Percentiles rank a stretch among this genome's conserved stretches.
These are phyloP conservation scores for Parathielavia hyrcaniae DNA, from an alignment of 495 filamentous ascomycete species.

Conservation along the genomic window DNA sequence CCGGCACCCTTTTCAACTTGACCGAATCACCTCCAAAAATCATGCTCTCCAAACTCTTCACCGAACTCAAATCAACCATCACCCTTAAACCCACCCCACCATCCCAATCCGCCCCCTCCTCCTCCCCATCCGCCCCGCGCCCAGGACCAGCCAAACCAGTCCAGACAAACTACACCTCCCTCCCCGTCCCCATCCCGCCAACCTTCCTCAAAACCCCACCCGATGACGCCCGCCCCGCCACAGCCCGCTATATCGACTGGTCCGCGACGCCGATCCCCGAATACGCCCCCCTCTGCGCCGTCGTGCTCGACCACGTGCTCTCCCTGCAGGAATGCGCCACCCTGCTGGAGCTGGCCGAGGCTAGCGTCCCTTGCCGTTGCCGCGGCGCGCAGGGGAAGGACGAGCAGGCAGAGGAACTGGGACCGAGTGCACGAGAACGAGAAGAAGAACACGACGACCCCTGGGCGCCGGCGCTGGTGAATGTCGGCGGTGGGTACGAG, in stretches of 20 bases:
- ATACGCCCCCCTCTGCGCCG: conserved; percentile 52
- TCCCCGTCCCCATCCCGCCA: conserved; percentile 28
- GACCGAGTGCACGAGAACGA: background rate
- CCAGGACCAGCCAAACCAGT: conserved; percentile 16
- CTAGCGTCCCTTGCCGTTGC: conserved; percentile 33
- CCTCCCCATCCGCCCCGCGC: background rate
- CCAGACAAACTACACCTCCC: conserved; percentile 30
- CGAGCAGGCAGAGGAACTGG: conserved; percentile 1
- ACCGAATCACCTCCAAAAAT: background rate
- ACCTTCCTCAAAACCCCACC: conserved; percentile 28
- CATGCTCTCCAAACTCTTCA: conserved; percentile 6
- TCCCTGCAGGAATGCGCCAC: conserved; percentile 54
- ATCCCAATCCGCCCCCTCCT: background rate
- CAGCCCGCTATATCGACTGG: conserved; percentile 47
- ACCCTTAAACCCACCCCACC: background rate
- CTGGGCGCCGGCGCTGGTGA: conserved; percentile 64
- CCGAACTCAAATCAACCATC: conserved; percentile 1
- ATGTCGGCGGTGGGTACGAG: conserved; percentile 58
- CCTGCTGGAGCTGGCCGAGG: conserved; percentile 53
- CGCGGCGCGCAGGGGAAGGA: background rate
- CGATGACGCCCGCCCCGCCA: conserved; percentile 24
- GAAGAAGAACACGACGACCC: conserved; percentile 8
- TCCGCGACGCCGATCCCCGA: conserved; percentile 45
- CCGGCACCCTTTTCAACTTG: background rate
- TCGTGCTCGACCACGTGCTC: conserved; percentile 59